Evolutionary conservation across 768 basidiomycete genomes (phyloP).

Genomic region (Chalciporus sphaerocephalus): DNA sequence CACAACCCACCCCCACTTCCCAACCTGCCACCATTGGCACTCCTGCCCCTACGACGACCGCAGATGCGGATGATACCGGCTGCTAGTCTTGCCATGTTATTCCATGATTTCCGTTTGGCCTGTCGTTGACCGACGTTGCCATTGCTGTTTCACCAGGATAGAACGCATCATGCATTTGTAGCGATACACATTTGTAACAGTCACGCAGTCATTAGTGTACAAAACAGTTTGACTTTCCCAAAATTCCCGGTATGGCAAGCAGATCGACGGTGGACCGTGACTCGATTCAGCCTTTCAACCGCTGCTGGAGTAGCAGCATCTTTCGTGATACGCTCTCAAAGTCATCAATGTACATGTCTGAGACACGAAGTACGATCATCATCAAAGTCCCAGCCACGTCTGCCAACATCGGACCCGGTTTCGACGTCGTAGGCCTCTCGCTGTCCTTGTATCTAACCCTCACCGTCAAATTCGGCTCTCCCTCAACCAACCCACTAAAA

Average conservation of each 20-base stretch:
- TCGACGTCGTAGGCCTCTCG: conserved; percentile 98
- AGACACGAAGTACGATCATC: conserved; percentile 38
- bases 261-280: no score
- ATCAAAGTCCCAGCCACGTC: conserved; percentile 95
- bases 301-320: no score
- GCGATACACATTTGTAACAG: conserved; percentile 5
- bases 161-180: conserved; percentile 10
- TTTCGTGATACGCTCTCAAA: no score
- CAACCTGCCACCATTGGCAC: neutral
- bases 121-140: conserved; percentile 15
- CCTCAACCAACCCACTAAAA: conserved; percentile 47
- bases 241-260: conserved; percentile 15
- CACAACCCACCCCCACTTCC: conserved; percentile 1
- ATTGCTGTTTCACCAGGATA: neutral
- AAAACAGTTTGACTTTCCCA: neutral
- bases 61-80: neutral
- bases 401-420: conserved; percentile 97
- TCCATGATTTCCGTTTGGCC: neutral
- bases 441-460: conserved; percentile 82
- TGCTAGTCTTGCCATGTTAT: conserved; percentile 3
- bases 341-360: no score
- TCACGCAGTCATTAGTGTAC: neutral
- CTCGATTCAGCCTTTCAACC: no score
- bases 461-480: conserved; percentile 46
- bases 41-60: neutral